Base-by-base conservation (phyloP, 805 yeast genomes). In the Spathaspora boniae region DNA sequence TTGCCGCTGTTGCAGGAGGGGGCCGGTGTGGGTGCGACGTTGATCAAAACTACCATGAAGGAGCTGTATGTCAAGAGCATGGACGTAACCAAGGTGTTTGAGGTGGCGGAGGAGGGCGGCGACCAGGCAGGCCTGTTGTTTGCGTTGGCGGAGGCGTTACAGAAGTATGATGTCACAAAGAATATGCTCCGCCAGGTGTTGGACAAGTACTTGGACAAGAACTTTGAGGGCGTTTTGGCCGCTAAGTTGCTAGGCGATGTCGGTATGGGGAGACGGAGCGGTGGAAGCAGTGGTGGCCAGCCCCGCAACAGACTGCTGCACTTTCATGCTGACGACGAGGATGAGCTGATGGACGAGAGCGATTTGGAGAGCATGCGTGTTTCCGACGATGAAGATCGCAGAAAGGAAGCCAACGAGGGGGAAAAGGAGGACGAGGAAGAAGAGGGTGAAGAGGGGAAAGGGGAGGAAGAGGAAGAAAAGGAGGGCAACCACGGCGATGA, bases 291-390 rank as follows among this genome's bases (percentile, higher is more conserved):
- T 49, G 17, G 54, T 5, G 9, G 4, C 20, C 5, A 22, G 11
- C 25, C 25, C 25, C 11, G 11, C 25, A 11, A 12, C 25, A 12
- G 25, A 22, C 12, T 11, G 16, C 16, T 8, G 16, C 15, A 9
- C 9, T 9, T 15, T 6, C 15, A 6, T n/a, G 34, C 19, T 9
- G 41, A 37, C 6, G 38, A 22, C 4, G 38, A 41, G 7, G 48
- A 44, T 31, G 48, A 47, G 16, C 46, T 42, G 14, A 43, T 42
- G 32, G 54, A 47, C 32, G 56, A 44, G 20, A 53, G 57, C 26
- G 61, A 54, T 32, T 40, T 52, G 12, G 62, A 51, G 14, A 56
- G 44, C 5, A 50, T 36, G 9, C 37, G 38, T 7, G 46, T 43
- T 16, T 38, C 38, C 15, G 46, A 42, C 27, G 51, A 49, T 28